Evolutionary conservation across 2,329 filamentous ascomycete genomes (phyloP).

Genomic region (Fusarium sp.): DNA sequence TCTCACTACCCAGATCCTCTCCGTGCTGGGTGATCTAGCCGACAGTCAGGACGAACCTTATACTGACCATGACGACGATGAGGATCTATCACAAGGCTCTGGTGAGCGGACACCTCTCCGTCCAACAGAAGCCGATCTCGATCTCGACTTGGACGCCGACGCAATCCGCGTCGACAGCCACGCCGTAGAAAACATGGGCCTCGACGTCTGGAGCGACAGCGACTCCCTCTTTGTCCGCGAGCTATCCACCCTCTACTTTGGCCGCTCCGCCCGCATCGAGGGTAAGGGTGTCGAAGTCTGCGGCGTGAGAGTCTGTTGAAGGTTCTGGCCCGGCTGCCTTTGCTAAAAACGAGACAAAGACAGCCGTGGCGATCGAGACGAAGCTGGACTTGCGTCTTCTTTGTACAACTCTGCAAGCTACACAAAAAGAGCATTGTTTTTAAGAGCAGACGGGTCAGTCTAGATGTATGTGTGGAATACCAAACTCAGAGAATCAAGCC

Average conservation of each 20-base stretch:
- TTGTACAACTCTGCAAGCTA: constrained; percentile 26
- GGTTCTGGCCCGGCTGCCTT: background rate
- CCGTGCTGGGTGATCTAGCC: constrained; percentile 71
- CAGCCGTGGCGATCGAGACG: constrained; percentile 22
- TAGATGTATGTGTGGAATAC: constrained; percentile 24
- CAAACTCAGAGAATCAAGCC: constrained; percentile 23
- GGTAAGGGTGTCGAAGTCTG: constrained; percentile 80
- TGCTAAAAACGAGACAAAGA: background rate
- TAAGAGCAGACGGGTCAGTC: background rate
- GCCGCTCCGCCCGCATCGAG: constrained; percentile 71
- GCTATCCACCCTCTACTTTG: constrained; percentile 74
- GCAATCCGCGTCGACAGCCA: constrained; percentile 70
- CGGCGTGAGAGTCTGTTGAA: constrained; percentile 75
- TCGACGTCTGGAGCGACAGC: constrained; percentile 80
- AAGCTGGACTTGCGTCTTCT: constrained; percentile 44
- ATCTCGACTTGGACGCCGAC: constrained; percentile 51
- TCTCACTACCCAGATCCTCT: constrained; percentile 74
- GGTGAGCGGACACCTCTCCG: constrained; percentile 46
- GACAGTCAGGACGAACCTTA: constrained; percentile 60
- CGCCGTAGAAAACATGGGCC: constrained; percentile 77
- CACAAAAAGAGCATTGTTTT: background rate
- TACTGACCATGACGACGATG: constrained; percentile 49
- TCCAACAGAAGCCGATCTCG: constrained; percentile 34
- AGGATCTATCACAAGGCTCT: constrained; percentile 49
- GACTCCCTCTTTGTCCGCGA: constrained; percentile 78